Percentiles rank a stretch among this genome's conserved stretches.
Conservation (phyloP, 176 grass and related monocot species). For the Eragrostis nindensis region DNA sequence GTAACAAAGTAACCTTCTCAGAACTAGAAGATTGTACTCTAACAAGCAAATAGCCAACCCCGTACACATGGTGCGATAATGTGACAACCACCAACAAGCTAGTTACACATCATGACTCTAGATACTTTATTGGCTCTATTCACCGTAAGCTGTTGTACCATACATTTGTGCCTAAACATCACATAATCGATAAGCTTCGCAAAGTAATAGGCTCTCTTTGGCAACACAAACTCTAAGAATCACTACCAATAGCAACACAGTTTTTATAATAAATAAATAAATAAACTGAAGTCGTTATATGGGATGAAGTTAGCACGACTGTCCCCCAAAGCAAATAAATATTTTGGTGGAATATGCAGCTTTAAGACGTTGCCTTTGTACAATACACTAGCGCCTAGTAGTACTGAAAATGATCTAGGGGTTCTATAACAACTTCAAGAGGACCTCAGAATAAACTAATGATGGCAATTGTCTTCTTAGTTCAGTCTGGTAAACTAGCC, state of each 20-base stretch:
- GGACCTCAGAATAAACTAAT: not conserved
- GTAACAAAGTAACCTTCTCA: conserved; percentile 17
- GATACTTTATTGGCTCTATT: not conserved
- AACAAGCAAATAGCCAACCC: not conserved
- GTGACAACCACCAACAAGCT: conserved; percentile 15
- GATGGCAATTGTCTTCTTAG: not conserved
- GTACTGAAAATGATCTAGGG: not conserved
- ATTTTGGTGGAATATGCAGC: not conserved
- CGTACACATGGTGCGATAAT: not conserved
- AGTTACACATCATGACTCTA: not conserved
- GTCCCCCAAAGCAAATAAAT: not conserved
- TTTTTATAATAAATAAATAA: not conserved
- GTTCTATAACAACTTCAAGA: conserved; percentile 17
- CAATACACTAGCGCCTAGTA: conserved; percentile 2
- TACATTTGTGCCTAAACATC: not conserved
- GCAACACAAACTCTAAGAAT: conserved; percentile 26
- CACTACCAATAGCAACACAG: not conserved
- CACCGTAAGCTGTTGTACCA: not conserved
- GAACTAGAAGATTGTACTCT: not conserved
- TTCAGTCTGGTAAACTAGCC: conserved; percentile 2
- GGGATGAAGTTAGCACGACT: not conserved
- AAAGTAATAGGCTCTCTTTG: conserved; percentile 1
- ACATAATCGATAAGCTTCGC: not conserved
- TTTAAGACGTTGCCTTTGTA: not conserved
- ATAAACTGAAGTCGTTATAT: not conserved